Base-by-base conservation (phyloP, 257 asterid species). In the Ilex asprella region DNA sequence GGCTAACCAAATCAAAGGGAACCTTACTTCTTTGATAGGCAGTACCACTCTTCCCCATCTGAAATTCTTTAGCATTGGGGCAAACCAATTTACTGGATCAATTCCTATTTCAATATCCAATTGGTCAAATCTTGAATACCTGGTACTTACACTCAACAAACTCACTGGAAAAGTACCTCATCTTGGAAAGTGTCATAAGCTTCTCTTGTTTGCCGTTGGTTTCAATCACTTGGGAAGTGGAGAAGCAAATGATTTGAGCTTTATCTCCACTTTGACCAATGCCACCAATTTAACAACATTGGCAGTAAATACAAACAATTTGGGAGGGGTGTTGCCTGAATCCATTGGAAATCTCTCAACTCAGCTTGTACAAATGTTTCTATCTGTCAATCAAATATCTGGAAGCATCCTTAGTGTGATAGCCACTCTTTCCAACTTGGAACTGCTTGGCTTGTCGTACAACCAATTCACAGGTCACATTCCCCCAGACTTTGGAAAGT, bases 271-370 rank as follows among this genome's bases (percentile, higher is more conserved):
- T 13, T 30, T 70, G 14, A 12, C 62, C 12, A 70, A 59, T 6
- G 68, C 55, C 35, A 56, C 41, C 13, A 21, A n/a, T 41, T 47
- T 70, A 14, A 11, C 47, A 12, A 39, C 10, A 7, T 44, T 64
- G 56, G 67, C 15, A 8, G 58, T 70, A 31, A 31, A 39, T 31
- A 16, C 13, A 3, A 64, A 67, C 29, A 41, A 35, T 10, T 70
- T 70, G 53, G 67, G 67, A 44, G 75, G 75, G 51, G 32, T 49
- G 10, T 64, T 70, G 31, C 67, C 75, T 32, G 47, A 59, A 16
- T 32, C 66, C 10, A 13, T 70, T 12, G 49, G 43, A 41, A 70
- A 70, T 55, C 30, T 49, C 54, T 49, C 54, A n/a, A 49, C 54
- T 3, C 10, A 49, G 2, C 16, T 49, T 49, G 16, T 12, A 2